Conservation (phyloP, 768 basidiomycete species). For the Kwoniella sp. region DNA sequence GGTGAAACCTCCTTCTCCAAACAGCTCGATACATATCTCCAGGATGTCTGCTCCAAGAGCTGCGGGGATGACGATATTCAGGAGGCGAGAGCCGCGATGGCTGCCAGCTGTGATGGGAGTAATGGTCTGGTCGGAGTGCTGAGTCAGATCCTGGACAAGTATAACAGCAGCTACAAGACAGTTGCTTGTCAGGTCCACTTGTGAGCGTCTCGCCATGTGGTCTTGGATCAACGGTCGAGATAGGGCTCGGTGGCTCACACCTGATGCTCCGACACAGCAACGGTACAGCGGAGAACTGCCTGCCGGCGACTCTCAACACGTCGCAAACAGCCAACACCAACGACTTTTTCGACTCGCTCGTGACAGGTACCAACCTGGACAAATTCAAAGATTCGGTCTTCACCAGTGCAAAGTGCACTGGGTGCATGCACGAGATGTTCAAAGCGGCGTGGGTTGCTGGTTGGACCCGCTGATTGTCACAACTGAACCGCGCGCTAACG, state of each 20-base stretch:
- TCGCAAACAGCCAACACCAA: constrained; percentile 31
- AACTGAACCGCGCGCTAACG: neutral
- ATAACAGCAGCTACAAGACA: constrained; percentile 37
- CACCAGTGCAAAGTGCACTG: constrained; percentile 34
- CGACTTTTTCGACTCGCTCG: constrained; percentile 41
- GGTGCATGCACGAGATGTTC: constrained; percentile 47
- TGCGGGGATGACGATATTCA: constrained; percentile 29
- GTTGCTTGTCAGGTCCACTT: constrained; percentile 43
- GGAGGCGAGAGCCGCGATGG: constrained; percentile 26
- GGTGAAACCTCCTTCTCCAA: constrained; percentile 28
- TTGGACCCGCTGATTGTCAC: neutral
- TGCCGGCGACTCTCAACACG: constrained; percentile 29
- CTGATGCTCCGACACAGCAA: constrained; percentile 20
- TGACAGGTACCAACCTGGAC: constrained; percentile 31
- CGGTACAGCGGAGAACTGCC: constrained; percentile 37
- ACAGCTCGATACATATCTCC: constrained; percentile 35
- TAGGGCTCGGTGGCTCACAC: neutral
- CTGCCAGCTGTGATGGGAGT: constrained; percentile 17
- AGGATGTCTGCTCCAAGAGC: constrained; percentile 21
- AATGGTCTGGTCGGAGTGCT: constrained; percentile 31
- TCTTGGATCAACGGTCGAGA: no score
- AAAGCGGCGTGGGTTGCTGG: constrained; percentile 41
- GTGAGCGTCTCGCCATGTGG: no score
- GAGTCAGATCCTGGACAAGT: constrained; percentile 29
- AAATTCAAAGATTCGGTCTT: constrained; percentile 40